phyloP scores from a whole-genome alignment of 495 filamentous ascomycete species.

The Monascus purpureus region DNA sequence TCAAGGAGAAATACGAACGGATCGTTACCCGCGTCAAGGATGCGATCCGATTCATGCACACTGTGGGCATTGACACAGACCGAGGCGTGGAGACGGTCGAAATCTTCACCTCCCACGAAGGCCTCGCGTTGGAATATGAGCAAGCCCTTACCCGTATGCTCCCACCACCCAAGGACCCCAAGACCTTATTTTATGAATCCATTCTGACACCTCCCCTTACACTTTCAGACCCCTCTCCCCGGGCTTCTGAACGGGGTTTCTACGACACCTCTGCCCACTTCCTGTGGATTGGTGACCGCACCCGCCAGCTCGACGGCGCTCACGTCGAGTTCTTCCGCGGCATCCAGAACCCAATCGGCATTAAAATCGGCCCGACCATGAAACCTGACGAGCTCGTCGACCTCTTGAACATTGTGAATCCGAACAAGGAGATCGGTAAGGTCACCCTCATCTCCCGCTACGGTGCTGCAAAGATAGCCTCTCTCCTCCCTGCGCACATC shows the following conservation, averaged over 20 bases:
- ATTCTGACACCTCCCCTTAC: conserved; percentile 5
- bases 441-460: conserved; percentile 94
- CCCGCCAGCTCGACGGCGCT: conserved; percentile 77
- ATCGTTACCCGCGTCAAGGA: conserved; percentile 82
- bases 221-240: conserved; percentile 8
- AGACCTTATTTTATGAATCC: background rate
- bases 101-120: conserved; percentile 90
- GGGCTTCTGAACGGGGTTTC: conserved; percentile 26
- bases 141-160: conserved; percentile 67
- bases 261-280: conserved; percentile 94
- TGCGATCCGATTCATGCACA: conserved; percentile 88
- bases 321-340: conserved; percentile 97
- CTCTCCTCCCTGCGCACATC: conserved; percentile 69
- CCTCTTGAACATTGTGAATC: conserved; percentile 76
- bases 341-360: conserved; percentile 85
- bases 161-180: conserved; percentile 8
- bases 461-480: conserved; percentile 57
- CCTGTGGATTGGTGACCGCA: conserved; percentile 96
- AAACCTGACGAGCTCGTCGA: conserved; percentile 52
- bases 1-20: conserved; percentile 69
- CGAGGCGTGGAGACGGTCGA: conserved; percentile 82
- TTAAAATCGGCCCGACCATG: conserved; percentile 89
- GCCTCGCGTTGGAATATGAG: conserved; percentile 89
- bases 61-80: conserved; percentile 80
- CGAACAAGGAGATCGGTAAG: conserved; percentile 66